These are phyloP conservation scores for Pyrenochaeta sp. DNA, from an alignment of 2,329 filamentous ascomycete species.

Conservation along the genomic window DNA sequence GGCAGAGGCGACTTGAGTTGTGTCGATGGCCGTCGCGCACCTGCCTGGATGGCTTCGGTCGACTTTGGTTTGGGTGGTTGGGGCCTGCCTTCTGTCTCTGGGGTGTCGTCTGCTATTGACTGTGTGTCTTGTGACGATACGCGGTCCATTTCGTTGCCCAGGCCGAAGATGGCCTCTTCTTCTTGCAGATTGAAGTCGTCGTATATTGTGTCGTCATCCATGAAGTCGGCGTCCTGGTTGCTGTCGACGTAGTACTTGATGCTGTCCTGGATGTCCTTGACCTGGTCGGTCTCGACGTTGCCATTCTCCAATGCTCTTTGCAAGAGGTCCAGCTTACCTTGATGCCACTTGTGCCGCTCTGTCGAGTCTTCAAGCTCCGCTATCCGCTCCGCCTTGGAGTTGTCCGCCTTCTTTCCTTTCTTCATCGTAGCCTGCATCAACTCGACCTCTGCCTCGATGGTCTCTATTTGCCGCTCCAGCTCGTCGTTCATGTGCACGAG, in stretches of 20 bases:
- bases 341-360: conserved; percentile 96
- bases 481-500: conserved; percentile 87
- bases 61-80: conserved; percentile 62
- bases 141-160: conserved; percentile 80
- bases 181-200: conserved; percentile 92
- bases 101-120: conserved; percentile 84
- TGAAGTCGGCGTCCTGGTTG: conserved; percentile 86
- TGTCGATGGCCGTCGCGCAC: conserved; percentile 77
- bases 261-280: conserved; percentile 86
- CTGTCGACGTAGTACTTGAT: conserved; percentile 96
- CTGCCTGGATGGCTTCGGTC: conserved; percentile 64
- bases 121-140: conserved; percentile 95
- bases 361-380: conserved; percentile 83
- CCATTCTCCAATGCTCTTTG: conserved; percentile 92
- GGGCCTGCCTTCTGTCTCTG: conserved; percentile 64
- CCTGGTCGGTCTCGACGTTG: conserved; percentile 84
- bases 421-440: conserved; percentile 87
- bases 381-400: conserved; percentile 83
- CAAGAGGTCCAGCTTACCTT: conserved; percentile 89
- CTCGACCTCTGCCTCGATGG: conserved; percentile 88
- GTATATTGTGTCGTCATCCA: conserved; percentile 94
- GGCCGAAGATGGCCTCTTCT: conserved; percentile 87
- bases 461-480: conserved; percentile 91
- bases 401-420: conserved; percentile 87
- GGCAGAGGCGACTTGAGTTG: conserved; percentile 94